Percentiles rank a stretch among this genome's conserved stretches.
Evolutionary conservation across 2,329 filamentous ascomycete genomes (phyloP).

Genomic region (Lachnum nothofagi): DNA sequence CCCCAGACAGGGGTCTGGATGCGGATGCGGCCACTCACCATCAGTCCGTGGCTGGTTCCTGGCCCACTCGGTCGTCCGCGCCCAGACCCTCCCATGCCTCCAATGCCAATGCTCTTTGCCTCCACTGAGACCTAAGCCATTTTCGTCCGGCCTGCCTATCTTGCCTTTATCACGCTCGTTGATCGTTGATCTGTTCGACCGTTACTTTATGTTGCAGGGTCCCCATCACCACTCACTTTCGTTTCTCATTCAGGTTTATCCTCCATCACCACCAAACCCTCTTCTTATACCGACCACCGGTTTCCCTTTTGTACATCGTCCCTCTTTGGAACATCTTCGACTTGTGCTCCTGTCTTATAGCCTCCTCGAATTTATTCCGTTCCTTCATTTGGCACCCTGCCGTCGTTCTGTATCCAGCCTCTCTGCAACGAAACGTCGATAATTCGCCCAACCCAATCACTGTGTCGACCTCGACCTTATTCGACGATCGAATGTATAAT

Average conservation of each 20-base stretch:
- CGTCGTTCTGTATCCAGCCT: conserved; percentile 28
- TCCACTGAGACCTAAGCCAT: conserved; percentile 25
- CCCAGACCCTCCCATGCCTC: conserved; percentile 3
- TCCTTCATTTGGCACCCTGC: conserved; percentile 34
- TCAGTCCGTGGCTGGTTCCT: conserved; percentile 22
- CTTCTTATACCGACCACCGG: conserved; percentile 33
- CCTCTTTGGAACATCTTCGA: conserved; percentile 32
- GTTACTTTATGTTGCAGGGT: conserved; percentile 34
- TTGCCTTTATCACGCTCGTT: conserved; percentile 24
- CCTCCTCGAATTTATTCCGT: conserved; percentile 32
- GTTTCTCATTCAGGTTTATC: conserved; percentile 29
- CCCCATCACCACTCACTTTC: conserved; percentile 30
- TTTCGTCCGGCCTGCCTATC: conserved; percentile 28
- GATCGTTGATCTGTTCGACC: conserved; percentile 27
- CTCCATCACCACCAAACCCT: conserved; percentile 24
- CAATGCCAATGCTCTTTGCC: not conserved
- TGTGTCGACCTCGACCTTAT: conserved; percentile 15
- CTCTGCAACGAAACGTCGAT: conserved; percentile 25
- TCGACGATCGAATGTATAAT: conserved; percentile 32
- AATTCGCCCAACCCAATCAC: conserved; percentile 19
- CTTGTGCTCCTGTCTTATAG: conserved; percentile 30
- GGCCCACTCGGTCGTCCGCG: conserved; percentile 17
- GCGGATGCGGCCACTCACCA: conserved; percentile 13
- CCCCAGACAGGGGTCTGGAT: conserved; percentile 25
- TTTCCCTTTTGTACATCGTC: conserved; percentile 33